Conservation (phyloP, 441 rosid genomes). For the Flueggea neowawraea region DNA sequence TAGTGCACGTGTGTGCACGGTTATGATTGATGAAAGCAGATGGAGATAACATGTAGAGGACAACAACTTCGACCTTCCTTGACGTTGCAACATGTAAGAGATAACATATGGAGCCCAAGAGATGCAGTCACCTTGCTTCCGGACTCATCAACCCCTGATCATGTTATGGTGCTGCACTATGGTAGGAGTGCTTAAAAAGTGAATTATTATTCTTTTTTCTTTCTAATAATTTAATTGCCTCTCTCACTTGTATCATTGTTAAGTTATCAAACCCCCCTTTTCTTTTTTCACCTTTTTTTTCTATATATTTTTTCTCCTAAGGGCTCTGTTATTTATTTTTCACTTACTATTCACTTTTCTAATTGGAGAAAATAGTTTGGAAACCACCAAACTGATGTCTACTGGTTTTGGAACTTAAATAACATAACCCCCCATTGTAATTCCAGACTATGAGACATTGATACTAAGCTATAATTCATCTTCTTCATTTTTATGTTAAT, state of each 20-base stretch:
- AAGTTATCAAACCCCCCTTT: constrained; percentile 22
- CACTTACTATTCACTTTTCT: constrained; percentile 9
- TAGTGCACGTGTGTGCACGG: neutral
- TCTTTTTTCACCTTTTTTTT: neutral
- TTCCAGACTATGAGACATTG: constrained; percentile 17
- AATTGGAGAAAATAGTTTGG: constrained; percentile 31
- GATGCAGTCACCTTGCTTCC: constrained; percentile 61
- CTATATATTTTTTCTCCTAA: neutral
- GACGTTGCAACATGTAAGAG: constrained; percentile 94
- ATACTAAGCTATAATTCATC: constrained; percentile 12
- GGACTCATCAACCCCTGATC: constrained; percentile 56
- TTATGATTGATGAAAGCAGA: constrained; percentile 38
- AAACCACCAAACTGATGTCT: constrained; percentile 24
- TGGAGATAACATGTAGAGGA: constrained; percentile 94
- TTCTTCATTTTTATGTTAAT: neutral
- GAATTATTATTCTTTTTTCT: neutral
- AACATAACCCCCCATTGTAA: constrained; percentile 25
- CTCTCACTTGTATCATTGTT: constrained; percentile 14
- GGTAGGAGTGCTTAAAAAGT: constrained; percentile 42
- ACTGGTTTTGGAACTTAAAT: constrained; percentile 18
- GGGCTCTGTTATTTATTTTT: constrained; percentile 21
- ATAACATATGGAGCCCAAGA: constrained; percentile 71
- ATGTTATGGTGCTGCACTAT: constrained; percentile 86
- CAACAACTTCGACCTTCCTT: constrained; percentile 67
- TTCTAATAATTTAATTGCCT: constrained; percentile 12